These are phyloP conservation scores for Pterocarpus macrocarpus DNA, from an alignment of 306 rosid genomes.

Conservation along the genomic window DNA sequence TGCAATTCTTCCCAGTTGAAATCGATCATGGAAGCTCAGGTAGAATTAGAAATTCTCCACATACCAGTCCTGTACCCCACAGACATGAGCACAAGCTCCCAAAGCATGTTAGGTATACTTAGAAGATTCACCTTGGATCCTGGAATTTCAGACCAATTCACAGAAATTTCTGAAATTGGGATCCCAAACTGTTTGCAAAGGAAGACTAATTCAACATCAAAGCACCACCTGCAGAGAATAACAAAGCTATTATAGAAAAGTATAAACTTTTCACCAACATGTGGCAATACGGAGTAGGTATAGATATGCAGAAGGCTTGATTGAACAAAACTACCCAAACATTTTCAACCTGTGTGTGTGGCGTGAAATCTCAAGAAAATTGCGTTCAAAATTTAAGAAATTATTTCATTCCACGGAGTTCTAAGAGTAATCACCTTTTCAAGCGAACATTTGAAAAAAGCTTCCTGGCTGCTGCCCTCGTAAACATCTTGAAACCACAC, in stretches of 20 bases:
- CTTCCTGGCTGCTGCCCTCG: slow-evolving; percentile 92
- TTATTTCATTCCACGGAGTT: slow-evolving; percentile 27
- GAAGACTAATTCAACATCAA: slow-evolving; percentile 89
- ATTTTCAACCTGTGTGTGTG: background rate
- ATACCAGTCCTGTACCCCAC: slow-evolving; percentile 86
- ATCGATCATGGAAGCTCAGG: slow-evolving; percentile 47
- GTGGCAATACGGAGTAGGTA: background rate
- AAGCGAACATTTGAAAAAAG: slow-evolving; percentile 86
- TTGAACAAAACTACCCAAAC: background rate
- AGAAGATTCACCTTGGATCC: slow-evolving; percentile 93
- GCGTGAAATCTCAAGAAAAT: background rate
- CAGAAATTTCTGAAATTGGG: slow-evolving; percentile 87
- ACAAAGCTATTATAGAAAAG: slow-evolving; percentile 26
- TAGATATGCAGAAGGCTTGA: slow-evolving; percentile 5
- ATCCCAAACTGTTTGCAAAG: slow-evolving; percentile 78
- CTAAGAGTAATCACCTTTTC: slow-evolving; percentile 64
- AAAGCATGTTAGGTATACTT: slow-evolving; percentile 98
- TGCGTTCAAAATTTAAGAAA: slow-evolving; percentile 27
- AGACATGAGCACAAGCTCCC: slow-evolving; percentile 96
- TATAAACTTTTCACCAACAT: background rate
- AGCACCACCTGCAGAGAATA: slow-evolving; percentile 87
- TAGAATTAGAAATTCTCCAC: slow-evolving; percentile 77
- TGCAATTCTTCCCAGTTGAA: slow-evolving; percentile 22
- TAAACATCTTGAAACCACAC: slow-evolving; percentile 99
- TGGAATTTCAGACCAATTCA: slow-evolving; percentile 98